Evolutionary conservation across 2,329 filamentous ascomycete species (phyloP).

Genomic region (Fonsecaea pugnacius): DNA sequence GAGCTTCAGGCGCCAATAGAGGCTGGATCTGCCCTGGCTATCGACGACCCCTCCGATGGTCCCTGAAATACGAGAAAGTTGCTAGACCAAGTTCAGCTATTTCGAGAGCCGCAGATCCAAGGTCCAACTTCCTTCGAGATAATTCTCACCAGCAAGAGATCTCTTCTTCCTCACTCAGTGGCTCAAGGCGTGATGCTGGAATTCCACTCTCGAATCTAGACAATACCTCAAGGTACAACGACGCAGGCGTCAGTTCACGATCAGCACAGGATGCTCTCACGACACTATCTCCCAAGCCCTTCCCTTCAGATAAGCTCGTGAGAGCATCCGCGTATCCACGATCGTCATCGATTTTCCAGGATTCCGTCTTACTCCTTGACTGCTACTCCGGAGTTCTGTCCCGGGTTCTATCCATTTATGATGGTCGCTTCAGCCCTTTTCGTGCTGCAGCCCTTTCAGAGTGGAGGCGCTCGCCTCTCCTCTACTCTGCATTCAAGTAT

Average conservation of each 20-base stretch:
- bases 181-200: background rate
- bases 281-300: background rate
- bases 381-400: constrained; percentile 7
- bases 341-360: background rate
- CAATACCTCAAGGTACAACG: background rate
- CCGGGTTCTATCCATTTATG: constrained; percentile 14
- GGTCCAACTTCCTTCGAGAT: background rate
- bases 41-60: constrained; percentile 14
- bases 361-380: constrained; percentile 1
- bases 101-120: background rate
- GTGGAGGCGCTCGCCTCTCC: constrained; percentile 12
- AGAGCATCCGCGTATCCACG: background rate
- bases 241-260: background rate
- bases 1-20: constrained; percentile 9
- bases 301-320: background rate
- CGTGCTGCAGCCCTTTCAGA: constrained; percentile 9
- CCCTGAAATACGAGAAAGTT: constrained; percentile 12
- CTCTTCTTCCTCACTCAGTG: background rate
- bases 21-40: constrained; percentile 16
- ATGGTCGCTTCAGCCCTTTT: constrained; percentile 11
- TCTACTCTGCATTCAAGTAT: constrained; percentile 14
- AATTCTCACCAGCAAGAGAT: background rate
- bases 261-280: background rate
- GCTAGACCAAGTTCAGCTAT: background rate
- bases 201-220: background rate